These are phyloP conservation scores for Picea abies DNA, from an alignment of 83 land plant species.

Conservation along the genomic window DNA sequence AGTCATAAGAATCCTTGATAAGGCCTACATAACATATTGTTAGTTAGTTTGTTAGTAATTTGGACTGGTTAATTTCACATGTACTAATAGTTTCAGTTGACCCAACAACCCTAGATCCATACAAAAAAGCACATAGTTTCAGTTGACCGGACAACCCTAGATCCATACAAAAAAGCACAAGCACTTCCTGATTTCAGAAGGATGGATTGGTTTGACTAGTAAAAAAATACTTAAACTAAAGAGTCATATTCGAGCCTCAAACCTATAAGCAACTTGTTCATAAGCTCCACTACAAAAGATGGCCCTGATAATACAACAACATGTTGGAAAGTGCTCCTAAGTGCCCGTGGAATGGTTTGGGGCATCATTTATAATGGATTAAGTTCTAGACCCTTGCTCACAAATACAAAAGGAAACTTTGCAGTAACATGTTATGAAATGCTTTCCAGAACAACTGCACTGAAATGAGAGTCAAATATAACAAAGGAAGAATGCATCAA, in stretches of 20 bases:
- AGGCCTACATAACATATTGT: slow-evolving; percentile 14
- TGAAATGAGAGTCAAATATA: slow-evolving; percentile 62
- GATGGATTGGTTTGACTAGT: neutral
- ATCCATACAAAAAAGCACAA: neutral
- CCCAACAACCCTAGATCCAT: neutral
- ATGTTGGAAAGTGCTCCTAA: slow-evolving; percentile 87
- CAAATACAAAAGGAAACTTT: slow-evolving; percentile 80
- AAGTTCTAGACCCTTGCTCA: slow-evolving; percentile 93
- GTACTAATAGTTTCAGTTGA: neutral
- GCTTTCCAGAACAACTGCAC: slow-evolving; percentile 72
- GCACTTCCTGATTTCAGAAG: neutral
- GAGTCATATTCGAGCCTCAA: neutral
- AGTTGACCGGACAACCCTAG: neutral
- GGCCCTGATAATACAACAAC: slow-evolving; percentile 88
- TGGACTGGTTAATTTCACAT: neutral
- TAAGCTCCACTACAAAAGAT: slow-evolving; percentile 89
- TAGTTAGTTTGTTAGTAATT: neutral
- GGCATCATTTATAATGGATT: slow-evolving; percentile 92
- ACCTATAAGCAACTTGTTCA: slow-evolving; percentile 90
- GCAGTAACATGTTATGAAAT: slow-evolving; percentile 78
- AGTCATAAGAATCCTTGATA: slow-evolving; percentile 12
- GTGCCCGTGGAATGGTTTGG: slow-evolving; percentile 81
- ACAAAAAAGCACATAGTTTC: neutral
- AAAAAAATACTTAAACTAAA: neutral
- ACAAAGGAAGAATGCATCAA: neutral